Percentiles rank a stretch among this genome's conserved stretches.
These are phyloP conservation scores for Rhodotorula kratochvilovae DNA, from an alignment of 768 basidiomycete species.

Conservation along the genomic window DNA sequence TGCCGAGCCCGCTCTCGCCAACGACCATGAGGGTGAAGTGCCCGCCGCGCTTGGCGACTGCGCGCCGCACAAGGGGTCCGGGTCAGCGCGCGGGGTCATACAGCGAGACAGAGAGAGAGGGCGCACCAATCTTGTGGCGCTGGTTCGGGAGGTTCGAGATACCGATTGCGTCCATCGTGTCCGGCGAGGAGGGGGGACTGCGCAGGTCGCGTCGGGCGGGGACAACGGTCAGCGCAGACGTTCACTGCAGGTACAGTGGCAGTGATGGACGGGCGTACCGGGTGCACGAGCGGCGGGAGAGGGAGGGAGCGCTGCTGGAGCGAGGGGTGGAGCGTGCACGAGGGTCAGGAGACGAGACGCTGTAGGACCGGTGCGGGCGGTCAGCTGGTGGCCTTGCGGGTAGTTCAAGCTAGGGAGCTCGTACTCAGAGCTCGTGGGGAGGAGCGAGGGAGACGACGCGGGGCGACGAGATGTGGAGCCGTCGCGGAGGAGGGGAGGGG, in stretches of 20 bases:
- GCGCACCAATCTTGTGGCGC: slow-evolving; percentile 82
- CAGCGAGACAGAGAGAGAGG: neutral
- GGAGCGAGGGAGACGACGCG: no score
- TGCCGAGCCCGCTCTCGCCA: slow-evolving; percentile 97
- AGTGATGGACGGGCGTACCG: no score
- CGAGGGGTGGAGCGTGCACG: neutral
- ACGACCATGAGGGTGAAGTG: slow-evolving; percentile 99
- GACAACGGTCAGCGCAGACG: no score
- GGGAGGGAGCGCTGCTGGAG: neutral
- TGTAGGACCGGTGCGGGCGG: no score
- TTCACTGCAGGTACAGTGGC: no score
- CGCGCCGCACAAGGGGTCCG: neutral
- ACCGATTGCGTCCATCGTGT: slow-evolving; percentile 49
- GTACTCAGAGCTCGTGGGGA: no score
- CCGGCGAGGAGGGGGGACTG: neutral
- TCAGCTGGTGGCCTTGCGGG: no score
- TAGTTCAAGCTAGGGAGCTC: no score
- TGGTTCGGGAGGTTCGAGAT: slow-evolving; percentile 98
- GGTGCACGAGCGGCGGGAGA: neutral
- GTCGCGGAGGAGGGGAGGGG: no score
- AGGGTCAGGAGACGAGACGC: no score
- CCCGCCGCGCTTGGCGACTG: slow-evolving; percentile 86
- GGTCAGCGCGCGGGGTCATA: neutral
- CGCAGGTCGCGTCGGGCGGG: neutral
- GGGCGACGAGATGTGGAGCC: no score